phyloP scores from a whole-genome alignment of 2,329 filamentous ascomycete genomes.

The Escovopsis sp. region DNA sequence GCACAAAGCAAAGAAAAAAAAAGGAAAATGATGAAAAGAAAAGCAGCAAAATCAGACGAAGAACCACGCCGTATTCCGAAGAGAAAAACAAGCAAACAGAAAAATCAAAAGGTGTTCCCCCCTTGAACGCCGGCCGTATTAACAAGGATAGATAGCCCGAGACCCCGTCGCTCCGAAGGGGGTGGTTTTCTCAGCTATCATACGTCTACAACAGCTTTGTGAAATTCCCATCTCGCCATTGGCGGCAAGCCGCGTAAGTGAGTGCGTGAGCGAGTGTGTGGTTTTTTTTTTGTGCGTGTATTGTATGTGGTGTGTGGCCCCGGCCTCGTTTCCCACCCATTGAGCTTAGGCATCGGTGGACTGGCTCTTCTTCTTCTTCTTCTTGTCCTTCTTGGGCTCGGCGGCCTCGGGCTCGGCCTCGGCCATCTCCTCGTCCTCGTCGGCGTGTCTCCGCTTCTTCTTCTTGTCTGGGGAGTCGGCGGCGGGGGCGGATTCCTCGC shows the following conservation, averaged over 20 bases:
- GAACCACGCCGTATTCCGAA: background rate
- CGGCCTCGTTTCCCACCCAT: background rate
- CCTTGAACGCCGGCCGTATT: constrained; percentile 20
- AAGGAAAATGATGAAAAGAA: constrained; percentile 2
- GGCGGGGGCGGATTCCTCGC: constrained; percentile 33
- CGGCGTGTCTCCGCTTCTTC: constrained; percentile 52
- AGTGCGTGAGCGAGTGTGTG: too few species aligned
- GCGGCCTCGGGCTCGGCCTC: constrained; percentile 25
- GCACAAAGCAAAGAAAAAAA: background rate
- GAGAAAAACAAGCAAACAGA: constrained; percentile 6
- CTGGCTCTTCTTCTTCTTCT: constrained; percentile 34
- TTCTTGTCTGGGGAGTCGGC: constrained; percentile 39
- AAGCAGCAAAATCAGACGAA: background rate
- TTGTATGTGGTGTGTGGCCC: too few species aligned
- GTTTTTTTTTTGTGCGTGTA: constrained; percentile 3
- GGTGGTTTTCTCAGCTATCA: constrained; percentile 16
- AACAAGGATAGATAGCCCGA: constrained; percentile 10
- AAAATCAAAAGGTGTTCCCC: constrained; percentile 12
- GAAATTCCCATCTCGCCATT: background rate
- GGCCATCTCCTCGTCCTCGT: constrained; percentile 45
- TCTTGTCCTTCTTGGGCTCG: constrained; percentile 44
- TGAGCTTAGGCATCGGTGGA: constrained; percentile 18
- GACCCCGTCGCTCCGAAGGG: constrained; percentile 8
- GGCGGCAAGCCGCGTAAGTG: too few species aligned
- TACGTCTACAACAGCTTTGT: constrained; percentile 9